Percentiles rank a stretch among this genome's conserved stretches.
phyloP scores from a whole-genome alignment of 306 rosid species.

The Glycine latifolia region DNA sequence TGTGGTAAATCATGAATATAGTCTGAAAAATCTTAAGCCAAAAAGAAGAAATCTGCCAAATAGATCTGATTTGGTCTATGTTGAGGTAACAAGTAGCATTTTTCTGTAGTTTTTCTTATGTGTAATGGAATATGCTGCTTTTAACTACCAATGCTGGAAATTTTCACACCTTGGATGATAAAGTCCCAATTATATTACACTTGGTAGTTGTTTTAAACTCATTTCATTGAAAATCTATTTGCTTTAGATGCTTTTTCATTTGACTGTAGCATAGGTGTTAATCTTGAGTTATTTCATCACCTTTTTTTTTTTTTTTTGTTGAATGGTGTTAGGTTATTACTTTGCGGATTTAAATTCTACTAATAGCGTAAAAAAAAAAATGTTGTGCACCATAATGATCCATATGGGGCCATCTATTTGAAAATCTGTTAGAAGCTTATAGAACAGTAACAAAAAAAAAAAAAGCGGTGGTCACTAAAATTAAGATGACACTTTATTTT shows the following conservation, averaged over 20 bases:
- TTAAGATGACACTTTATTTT: not conserved
- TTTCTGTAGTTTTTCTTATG: slow-evolving; percentile 12
- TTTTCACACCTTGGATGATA: slow-evolving; percentile 3
- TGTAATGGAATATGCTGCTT: slow-evolving; percentile 38
- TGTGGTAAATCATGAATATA: slow-evolving; percentile 54
- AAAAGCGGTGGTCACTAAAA: not conserved
- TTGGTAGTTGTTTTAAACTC: not conserved
- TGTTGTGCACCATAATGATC: not conserved
- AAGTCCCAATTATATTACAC: slow-evolving; percentile 27
- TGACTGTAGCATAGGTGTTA: not conserved
- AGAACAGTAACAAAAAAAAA: not conserved
- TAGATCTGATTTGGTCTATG: slow-evolving; percentile 64
- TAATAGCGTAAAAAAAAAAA: not conserved
- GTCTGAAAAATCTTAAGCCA: slow-evolving; percentile 70
- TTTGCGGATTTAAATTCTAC: slow-evolving; percentile 11
- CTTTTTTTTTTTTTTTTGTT: not conserved
- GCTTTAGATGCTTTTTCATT: slow-evolving; percentile 2
- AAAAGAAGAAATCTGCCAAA: slow-evolving; percentile 60
- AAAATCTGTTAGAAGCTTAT: not conserved
- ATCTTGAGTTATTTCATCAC: slow-evolving; percentile 7
- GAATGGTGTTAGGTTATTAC: slow-evolving; percentile 26
- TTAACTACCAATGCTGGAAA: slow-evolving; percentile 30
- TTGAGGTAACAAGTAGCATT: slow-evolving; percentile 64
- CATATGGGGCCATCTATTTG: not conserved
- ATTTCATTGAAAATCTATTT: slow-evolving; percentile 22